Evolutionary conservation across 805 yeast species (phyloP).

Genomic region (Alloascoidea africana): DNA sequence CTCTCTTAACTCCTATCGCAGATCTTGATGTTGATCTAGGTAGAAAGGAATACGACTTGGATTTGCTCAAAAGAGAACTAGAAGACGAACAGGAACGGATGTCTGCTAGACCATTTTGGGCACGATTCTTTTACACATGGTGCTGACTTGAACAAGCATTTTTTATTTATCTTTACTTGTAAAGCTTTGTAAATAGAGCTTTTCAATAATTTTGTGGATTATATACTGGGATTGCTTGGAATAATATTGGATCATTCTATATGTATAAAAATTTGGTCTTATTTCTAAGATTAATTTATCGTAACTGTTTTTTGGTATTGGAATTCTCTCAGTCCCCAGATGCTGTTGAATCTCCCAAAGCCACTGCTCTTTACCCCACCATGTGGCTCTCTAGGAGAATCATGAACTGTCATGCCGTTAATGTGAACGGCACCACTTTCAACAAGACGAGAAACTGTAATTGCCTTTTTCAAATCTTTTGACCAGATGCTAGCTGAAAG

Average conservation of each 20-base stretch:
- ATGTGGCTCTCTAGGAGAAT: constrained; percentile 36
- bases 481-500: constrained; percentile 74
- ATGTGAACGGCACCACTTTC: constrained; percentile 78
- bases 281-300: too few relatives aligned
- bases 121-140: background rate
- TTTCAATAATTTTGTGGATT: too few relatives aligned
- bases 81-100: constrained; percentile 18
- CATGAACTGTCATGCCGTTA: constrained; percentile 24
- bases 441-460: constrained; percentile 48
- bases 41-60: constrained; percentile 27
- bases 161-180: too few relatives aligned
- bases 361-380: too few relatives aligned
- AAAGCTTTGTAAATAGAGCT: too few relatives aligned
- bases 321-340: too few relatives aligned
- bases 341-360: too few relatives aligned
- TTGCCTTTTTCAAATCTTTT: constrained; percentile 41
- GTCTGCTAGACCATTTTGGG: background rate
- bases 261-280: too few relatives aligned
- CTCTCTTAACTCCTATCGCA: constrained; percentile 18
- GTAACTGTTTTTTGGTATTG: too few relatives aligned
- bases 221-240: too few relatives aligned
- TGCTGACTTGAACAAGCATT: too few relatives aligned
- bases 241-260: too few relatives aligned
- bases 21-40: constrained; percentile 32
- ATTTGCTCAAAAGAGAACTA: constrained; percentile 23